Conservation (phyloP, 1,284 basidiomycete species). For the Fistulinella cinereoalba region DNA sequence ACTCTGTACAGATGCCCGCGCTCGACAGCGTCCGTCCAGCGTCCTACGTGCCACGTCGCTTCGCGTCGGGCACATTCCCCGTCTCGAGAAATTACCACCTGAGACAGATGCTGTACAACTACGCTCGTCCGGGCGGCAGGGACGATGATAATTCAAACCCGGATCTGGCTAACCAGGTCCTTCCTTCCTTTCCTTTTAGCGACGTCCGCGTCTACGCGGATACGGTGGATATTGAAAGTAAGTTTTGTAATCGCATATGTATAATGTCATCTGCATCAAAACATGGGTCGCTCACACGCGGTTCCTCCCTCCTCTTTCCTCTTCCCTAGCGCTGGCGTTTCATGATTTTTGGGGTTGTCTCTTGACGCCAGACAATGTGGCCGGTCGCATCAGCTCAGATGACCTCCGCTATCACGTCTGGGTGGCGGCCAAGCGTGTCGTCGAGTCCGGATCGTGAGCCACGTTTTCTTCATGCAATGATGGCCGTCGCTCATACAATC, state of each 20-base stretch:
- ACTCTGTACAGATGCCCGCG: constrained; percentile 17
- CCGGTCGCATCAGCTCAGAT: constrained; percentile 19
- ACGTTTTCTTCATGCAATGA: background rate
- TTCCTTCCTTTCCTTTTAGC: constrained; percentile 31
- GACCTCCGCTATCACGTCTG: constrained; percentile 43
- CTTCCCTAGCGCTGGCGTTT: constrained; percentile 35
- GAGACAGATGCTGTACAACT: constrained; percentile 30
- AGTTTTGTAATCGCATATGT: constrained; percentile 11
- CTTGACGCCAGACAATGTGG: constrained; percentile 35
- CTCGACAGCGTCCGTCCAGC: constrained; percentile 3
- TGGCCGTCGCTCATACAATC: background rate
- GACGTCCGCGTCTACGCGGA: constrained; percentile 31
- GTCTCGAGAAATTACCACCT: constrained; percentile 24
- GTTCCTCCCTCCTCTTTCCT: background rate
- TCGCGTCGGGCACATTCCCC: constrained; percentile 27
- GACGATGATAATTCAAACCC: background rate
- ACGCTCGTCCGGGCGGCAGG: constrained; percentile 5
- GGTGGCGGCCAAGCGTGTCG: constrained; percentile 40
- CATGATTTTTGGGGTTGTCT: constrained; percentile 39
- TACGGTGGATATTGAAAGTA: constrained; percentile 40
- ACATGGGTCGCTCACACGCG: constrained; percentile 1
- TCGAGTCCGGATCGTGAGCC: constrained; percentile 34
- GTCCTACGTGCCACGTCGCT: constrained; percentile 18
- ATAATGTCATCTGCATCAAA: background rate
- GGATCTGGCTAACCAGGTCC: constrained; percentile 14